These are phyloP conservation scores for Nicotiana otophora DNA, from an alignment of 257 asterid species.

Conservation along the genomic window DNA sequence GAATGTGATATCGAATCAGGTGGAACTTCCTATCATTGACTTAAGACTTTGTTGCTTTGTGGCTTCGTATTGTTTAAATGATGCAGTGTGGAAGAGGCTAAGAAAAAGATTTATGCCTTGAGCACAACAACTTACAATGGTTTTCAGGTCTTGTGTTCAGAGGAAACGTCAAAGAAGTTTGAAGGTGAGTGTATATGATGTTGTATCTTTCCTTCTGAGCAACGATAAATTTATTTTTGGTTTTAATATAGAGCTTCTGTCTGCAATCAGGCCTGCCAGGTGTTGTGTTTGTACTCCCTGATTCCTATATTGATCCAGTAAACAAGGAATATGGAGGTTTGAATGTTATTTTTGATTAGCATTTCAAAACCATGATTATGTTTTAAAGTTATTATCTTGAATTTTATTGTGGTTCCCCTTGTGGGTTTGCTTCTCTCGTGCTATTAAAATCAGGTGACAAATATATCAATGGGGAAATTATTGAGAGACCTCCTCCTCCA, in stretches of 20 bases:
- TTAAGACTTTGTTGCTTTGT: neutral
- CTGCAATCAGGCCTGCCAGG: slow-evolving; percentile 51
- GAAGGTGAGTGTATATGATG: slow-evolving; percentile 36
- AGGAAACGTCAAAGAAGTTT: slow-evolving; percentile 80
- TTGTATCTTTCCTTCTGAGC: slow-evolving; percentile 7
- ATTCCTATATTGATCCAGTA: slow-evolving; percentile 86
- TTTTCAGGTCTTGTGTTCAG: slow-evolving; percentile 81
- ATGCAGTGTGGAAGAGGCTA: slow-evolving; percentile 90
- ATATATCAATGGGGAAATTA: slow-evolving; percentile 76
- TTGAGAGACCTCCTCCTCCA: slow-evolving; percentile 83
- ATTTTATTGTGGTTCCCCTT: neutral
- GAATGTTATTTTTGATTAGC: slow-evolving; percentile 9
- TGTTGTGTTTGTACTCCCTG: slow-evolving; percentile 87
- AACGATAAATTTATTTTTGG: slow-evolving; percentile 4
- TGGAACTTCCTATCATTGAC: neutral
- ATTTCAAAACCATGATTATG: neutral
- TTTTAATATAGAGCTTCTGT: slow-evolving; percentile 14
- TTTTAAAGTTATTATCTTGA: neutral
- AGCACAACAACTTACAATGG: slow-evolving; percentile 86
- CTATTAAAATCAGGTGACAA: slow-evolving; percentile 63
- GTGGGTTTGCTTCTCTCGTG: neutral
- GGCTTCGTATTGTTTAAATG: slow-evolving; percentile 2
- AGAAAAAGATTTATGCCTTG: slow-evolving; percentile 82
- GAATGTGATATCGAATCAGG: neutral
- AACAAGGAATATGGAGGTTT: slow-evolving; percentile 95